Evolutionary conservation across 768 basidiomycete species (phyloP), one percentile per base, ranked within the genome.

Genomic region (Tricholoma sp.): DNA sequence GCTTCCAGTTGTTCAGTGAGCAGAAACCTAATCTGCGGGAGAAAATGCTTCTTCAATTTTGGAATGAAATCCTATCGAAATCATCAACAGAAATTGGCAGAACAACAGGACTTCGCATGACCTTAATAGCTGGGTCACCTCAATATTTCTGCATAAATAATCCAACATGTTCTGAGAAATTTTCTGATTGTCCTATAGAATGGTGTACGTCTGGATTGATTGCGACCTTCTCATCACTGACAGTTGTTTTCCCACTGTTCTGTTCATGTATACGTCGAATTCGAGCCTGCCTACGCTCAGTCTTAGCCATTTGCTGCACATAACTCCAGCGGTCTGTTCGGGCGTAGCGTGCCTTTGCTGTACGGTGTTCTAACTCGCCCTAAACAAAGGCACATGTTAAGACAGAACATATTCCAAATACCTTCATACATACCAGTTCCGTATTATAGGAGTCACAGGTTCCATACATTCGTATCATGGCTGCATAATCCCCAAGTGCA

Each of bases 341-440:
- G n/a, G 32, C n/a, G 51, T 62, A 62, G 29, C 55, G n/a, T 9
- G 39, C 47, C 55, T 62, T 62, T 18, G 55, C n/a, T 2, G 34
- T 58, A n/a, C 55, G 41, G 54, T 62, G 61, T 52, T 62, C 61
- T 6, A 62, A 54, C 35, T 62, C 58, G 9, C 61, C 61, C 58
- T 62, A 37, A 50, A 50, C 1, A 9, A 34, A 50, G 16, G 31
- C 29, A 24, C 27, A 12, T 19, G 2, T 19, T 31, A 52, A 52
- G 24, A 52, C 41, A 52, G 31, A 35, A 21, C 22, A 29, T 34
- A 32, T 19, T 52, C 18, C 7, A 14, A 31, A 29, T 52, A 52
- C 31, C 5, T 34, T 11, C 21, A 35, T 35, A 32, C 34, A 22
- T 35, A 52, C 51, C 32, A 32, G 27, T 22, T 52, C 51, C 5